A percentile compares a stretch with the other conserved stretches of the same genome.
Conservation (phyloP, 495 filamentous ascomycete species). For the Podospora pseudoanserina region DNA sequence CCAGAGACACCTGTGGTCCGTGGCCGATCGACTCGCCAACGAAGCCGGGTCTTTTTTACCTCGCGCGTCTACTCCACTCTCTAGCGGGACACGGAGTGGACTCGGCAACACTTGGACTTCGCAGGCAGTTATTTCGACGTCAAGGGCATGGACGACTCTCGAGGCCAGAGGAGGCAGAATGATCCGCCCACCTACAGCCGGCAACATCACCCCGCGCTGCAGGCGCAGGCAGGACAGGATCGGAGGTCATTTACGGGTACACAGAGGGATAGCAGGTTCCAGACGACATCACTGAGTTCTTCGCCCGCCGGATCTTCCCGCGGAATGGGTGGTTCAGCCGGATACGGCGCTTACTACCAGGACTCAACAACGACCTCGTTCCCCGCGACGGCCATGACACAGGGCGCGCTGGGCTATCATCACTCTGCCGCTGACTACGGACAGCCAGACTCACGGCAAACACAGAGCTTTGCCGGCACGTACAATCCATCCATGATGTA, state of each 20-base stretch:
- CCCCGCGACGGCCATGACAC: constrained; percentile 43
- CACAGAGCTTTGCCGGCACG: constrained; percentile 44
- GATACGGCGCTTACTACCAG: constrained; percentile 56
- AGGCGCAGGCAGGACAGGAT: constrained; percentile 38
- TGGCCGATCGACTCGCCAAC: constrained; percentile 27
- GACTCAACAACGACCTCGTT: constrained; percentile 49
- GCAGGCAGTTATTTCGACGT: constrained; percentile 39
- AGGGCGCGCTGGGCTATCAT: constrained; percentile 51
- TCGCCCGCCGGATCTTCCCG: constrained; percentile 39
- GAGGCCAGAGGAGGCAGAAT: constrained; percentile 65
- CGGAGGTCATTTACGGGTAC: constrained; percentile 41
- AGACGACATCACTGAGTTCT: constrained; percentile 43
- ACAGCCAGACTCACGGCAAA: constrained; percentile 47
- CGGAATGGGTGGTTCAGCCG: constrained; percentile 43
- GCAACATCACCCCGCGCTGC: constrained; percentile 41
- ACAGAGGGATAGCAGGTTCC: constrained; percentile 45
- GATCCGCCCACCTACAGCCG: constrained; percentile 52
- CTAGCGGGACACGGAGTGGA: constrained; percentile 54
- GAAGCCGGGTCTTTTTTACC: constrained; percentile 58
- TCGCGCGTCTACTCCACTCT: constrained; percentile 53
- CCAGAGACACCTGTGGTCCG: constrained; percentile 27
- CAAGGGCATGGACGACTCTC: constrained; percentile 69
- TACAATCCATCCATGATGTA: constrained; percentile 69
- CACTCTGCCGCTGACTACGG: constrained; percentile 44
- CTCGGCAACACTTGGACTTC: constrained; percentile 39